Conservation (phyloP, 352 stramenopile species). For the Pythium oligandrum region DNA sequence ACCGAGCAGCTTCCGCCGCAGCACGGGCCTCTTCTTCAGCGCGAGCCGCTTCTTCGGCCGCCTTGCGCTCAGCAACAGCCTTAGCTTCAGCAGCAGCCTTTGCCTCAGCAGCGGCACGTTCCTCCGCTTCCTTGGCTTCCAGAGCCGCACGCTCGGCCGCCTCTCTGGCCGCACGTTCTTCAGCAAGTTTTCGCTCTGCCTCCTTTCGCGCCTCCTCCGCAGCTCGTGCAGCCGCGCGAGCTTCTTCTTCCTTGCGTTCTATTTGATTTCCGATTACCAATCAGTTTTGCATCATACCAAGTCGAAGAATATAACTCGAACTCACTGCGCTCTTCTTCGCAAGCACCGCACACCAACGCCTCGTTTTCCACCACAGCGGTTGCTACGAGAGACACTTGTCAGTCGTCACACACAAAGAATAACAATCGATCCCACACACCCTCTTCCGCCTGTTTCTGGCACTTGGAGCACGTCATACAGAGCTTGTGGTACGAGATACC, state of each 20-base stretch:
- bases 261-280: too few relatives aligned
- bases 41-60: slow-evolving; percentile 15
- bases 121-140: slow-evolving; percentile 24
- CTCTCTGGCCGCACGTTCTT: slow-evolving; percentile 47
- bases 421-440: slow-evolving; percentile 17
- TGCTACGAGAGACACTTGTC: slow-evolving; percentile 14
- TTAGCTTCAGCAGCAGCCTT: slow-evolving; percentile 19
- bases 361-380: slow-evolving; percentile 51
- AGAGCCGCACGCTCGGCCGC: slow-evolving; percentile 40
- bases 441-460: slow-evolving; percentile 65
- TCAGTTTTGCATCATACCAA: too few relatives aligned
- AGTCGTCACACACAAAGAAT: slow-evolving; percentile 1
- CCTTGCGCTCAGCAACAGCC: slow-evolving; percentile 10
- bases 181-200: slow-evolving; percentile 24
- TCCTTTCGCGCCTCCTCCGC: slow-evolving; percentile 18
- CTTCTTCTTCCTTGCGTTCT: slow-evolving; percentile 28
- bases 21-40: slow-evolving; percentile 14
- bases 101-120: slow-evolving; percentile 20
- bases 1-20: slow-evolving; percentile 21
- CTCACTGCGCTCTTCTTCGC: slow-evolving; percentile 41
- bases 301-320: neutral
- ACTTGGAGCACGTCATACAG: slow-evolving; percentile 74
- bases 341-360: slow-evolving; percentile 49
- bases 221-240: slow-evolving; percentile 16
- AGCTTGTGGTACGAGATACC: slow-evolving; percentile 69